phyloP scores from a whole-genome alignment of 345 rosid species.

The Cardamine resedifolia region DNA sequence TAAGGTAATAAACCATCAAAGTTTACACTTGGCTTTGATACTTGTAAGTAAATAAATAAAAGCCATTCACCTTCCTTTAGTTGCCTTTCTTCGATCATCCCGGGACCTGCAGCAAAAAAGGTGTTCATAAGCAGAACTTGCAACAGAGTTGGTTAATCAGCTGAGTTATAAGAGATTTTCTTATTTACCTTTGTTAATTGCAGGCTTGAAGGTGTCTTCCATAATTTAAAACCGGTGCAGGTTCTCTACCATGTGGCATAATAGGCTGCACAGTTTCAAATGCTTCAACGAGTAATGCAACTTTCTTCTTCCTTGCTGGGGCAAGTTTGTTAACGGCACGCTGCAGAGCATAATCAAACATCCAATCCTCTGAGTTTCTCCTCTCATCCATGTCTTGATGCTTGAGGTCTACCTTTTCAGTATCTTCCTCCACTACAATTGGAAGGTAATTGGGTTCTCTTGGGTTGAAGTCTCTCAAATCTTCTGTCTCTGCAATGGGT shows the following conservation, averaged over 20 bases:
- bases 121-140: conserved; percentile 14
- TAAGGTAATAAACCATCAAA: conserved; percentile 17
- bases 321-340: conserved; percentile 74
- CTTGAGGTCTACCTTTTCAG: conserved; percentile 75
- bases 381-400: conserved; percentile 72
- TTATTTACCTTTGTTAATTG: conserved; percentile 43
- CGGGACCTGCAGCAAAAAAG: conserved; percentile 19
- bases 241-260: conserved; percentile 38
- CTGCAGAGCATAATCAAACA: conserved; percentile 83
- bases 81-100: conserved; percentile 17
- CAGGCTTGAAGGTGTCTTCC: conserved; percentile 71
- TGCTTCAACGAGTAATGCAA: conserved; percentile 89
- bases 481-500: conserved; percentile 37
- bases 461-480: conserved; percentile 58
- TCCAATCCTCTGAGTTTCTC: conserved; percentile 88
- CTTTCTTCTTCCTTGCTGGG: conserved; percentile 78
- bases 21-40: conserved; percentile 13
- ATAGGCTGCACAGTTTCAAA: conserved; percentile 77
- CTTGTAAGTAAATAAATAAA: conserved; percentile 22
- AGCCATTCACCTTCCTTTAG: conserved; percentile 1
- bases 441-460: conserved; percentile 82
- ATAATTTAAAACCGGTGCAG: conserved; percentile 46
- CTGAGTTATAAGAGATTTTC: not conserved
- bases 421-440: conserved; percentile 50
- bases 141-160: not conserved